Percentiles rank a stretch among this genome's conserved stretches.
These are phyloP conservation scores for Saccharomyces kudriavzevii DNA, from an alignment of 805 yeast species.

Conservation along the genomic window DNA sequence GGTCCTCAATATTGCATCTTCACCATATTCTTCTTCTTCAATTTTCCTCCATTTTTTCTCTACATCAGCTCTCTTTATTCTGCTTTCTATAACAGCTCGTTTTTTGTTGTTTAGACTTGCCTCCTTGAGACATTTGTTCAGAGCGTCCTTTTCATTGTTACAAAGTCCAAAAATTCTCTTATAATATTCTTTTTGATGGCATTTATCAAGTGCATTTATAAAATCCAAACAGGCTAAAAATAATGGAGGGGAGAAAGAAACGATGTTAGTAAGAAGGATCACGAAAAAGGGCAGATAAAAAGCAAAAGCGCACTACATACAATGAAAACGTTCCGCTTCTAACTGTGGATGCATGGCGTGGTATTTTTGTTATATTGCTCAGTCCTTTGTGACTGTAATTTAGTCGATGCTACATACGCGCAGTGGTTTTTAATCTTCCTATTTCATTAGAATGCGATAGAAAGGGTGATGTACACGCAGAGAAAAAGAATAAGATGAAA, in stretches of 20 bases:
- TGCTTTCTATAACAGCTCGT: conserved; percentile 42
- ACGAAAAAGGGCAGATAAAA: not conserved
- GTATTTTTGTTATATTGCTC: not conserved
- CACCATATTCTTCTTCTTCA: conserved; percentile 76
- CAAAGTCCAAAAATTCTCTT: conserved; percentile 75
- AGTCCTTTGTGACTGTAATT: not conserved
- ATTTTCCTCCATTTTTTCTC: conserved; percentile 51
- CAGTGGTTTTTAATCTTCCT: not conserved
- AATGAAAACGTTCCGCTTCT: conserved; percentile 40
- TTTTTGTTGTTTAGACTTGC: conserved; percentile 60
- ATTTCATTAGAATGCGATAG: not conserved
- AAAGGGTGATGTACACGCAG: not conserved
- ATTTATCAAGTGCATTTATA: conserved; percentile 81
- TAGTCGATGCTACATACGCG: not conserved
- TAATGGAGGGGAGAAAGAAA: not conserved
- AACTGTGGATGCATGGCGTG: conserved; percentile 46
- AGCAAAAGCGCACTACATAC: conserved; percentile 23
- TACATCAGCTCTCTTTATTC: conserved; percentile 46
- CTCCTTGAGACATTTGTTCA: conserved; percentile 70
- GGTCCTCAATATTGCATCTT: conserved; percentile 58
- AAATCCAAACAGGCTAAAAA: conserved; percentile 61
- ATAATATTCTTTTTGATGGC: conserved; percentile 65
- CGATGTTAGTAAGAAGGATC: conserved; percentile 8
- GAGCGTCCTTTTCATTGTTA: conserved; percentile 72
- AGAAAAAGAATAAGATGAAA: not conserved